Evolutionary conservation across 192 early-diverging fungal species (phyloP).

Genomic region (Linderina pennispora): DNA sequence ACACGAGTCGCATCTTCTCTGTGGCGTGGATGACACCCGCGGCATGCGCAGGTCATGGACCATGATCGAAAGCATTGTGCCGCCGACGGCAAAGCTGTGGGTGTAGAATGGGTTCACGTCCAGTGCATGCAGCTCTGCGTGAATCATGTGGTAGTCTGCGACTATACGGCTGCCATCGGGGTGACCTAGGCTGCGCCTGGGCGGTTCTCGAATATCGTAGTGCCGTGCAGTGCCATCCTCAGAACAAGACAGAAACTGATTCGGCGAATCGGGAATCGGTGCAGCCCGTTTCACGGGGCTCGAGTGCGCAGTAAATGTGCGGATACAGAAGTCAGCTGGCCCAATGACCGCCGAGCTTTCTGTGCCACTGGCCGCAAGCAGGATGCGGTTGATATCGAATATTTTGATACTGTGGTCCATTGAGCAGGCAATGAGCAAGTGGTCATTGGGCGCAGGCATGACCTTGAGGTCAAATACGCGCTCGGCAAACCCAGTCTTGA

Average conservation of each 20-base stretch:
- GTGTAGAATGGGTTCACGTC: constrained; percentile 43
- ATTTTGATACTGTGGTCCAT: constrained; percentile 54
- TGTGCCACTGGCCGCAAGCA: constrained; percentile 7
- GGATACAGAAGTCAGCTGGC: constrained; percentile 16
- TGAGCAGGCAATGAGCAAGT: constrained; percentile 55
- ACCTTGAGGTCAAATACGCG: constrained; percentile 76
- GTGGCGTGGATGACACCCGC: no score
- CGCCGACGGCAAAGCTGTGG: constrained; percentile 55
- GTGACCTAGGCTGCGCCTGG: not conserved
- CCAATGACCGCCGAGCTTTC: not conserved
- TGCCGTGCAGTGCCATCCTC: constrained; percentile 55
- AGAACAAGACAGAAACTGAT: constrained; percentile 52
- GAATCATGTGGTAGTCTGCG: constrained; percentile 43
- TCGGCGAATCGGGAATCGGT: constrained; percentile 37
- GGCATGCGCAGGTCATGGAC: constrained; percentile 49
- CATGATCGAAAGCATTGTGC: constrained; percentile 45
- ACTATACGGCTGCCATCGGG: constrained; percentile 22
- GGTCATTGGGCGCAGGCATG: constrained; percentile 54
- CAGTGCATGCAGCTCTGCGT: constrained; percentile 47
- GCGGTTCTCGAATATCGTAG: constrained; percentile 50
- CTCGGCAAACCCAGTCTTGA: constrained; percentile 57
- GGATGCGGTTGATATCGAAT: constrained; percentile 39
- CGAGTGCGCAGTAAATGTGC: constrained; percentile 47
- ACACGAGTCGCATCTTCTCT: no score
- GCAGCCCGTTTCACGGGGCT: constrained; percentile 49